phyloP scores from a whole-genome alignment of 192 early-diverging fungal species.

The Chytriomyces sp. region DNA sequence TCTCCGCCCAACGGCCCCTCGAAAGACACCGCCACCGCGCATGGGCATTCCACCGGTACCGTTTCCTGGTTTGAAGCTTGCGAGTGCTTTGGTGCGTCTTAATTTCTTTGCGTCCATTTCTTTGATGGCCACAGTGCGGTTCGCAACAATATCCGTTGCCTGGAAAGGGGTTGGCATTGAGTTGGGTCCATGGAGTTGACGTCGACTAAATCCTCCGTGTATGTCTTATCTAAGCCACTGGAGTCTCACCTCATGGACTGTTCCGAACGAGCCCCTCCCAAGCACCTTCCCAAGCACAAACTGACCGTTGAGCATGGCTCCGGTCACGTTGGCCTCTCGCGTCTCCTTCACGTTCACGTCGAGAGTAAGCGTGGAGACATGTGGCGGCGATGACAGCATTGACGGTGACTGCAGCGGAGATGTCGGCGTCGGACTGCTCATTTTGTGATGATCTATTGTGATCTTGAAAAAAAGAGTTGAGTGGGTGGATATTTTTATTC shows the following conservation, averaged over 20 bases:
- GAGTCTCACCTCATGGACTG: constrained; percentile 65
- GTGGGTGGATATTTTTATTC: too few species aligned
- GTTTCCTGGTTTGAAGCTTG: constrained; percentile 56
- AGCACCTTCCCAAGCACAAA: constrained; percentile 79
- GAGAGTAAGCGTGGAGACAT: neutral
- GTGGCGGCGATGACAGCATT: neutral
- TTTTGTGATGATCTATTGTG: neutral
- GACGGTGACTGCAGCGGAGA: neutral
- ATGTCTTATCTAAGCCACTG: constrained; percentile 61
- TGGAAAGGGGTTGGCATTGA: neutral
- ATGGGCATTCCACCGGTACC: constrained; percentile 47
- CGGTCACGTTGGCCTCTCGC: constrained; percentile 68
- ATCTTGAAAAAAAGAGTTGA: neutral
- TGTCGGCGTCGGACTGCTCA: neutral
- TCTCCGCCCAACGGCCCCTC: constrained; percentile 51
- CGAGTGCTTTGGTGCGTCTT: constrained; percentile 64
- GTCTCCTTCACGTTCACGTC: constrained; percentile 50
- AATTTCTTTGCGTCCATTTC: constrained; percentile 90
- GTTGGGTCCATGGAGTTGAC: too few species aligned
- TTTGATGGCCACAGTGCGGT: constrained; percentile 81
- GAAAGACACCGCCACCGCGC: constrained; percentile 47
- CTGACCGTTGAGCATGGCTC: constrained; percentile 77
- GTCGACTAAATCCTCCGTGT: constrained; percentile 5
- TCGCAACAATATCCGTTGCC: neutral
- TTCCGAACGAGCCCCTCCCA: constrained; percentile 89